These are phyloP conservation scores for Penicillium simplicissimum DNA, from an alignment of 495 filamentous ascomycete species.

Conservation along the genomic window DNA sequence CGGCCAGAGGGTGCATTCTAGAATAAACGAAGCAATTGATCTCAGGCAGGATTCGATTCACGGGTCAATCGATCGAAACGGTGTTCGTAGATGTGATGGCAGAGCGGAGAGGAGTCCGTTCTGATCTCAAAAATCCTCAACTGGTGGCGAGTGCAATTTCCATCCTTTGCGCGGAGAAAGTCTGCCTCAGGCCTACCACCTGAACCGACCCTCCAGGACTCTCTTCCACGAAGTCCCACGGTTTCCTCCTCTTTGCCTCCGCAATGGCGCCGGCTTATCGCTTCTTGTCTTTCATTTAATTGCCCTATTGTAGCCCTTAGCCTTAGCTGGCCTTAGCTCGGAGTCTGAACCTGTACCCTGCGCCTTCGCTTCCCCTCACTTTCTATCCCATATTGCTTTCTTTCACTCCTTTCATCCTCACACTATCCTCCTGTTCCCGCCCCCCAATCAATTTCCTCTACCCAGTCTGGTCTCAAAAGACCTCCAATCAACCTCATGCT, in stretches of 20 bases:
- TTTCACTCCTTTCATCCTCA: slow-evolving; percentile 7
- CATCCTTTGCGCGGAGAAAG: background rate
- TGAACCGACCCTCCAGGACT: background rate
- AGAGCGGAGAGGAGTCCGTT: background rate
- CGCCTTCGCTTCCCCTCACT: slow-evolving; percentile 17
- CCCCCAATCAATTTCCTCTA: background rate
- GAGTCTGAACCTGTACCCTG: background rate
- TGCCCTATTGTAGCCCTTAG: slow-evolving; percentile 1
- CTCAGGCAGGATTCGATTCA: background rate
- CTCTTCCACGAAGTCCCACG: slow-evolving; percentile 8
- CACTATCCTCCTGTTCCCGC: background rate
- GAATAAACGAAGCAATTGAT: background rate
- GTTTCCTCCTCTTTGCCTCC: slow-evolving; percentile 16
- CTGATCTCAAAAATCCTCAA: background rate
- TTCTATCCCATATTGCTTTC: slow-evolving; percentile 7
- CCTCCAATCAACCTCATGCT: slow-evolving; percentile 21
- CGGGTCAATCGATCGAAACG: background rate
- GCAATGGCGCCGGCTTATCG: slow-evolving; percentile 11
- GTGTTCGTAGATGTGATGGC: too few species aligned
- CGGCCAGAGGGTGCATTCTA: background rate
- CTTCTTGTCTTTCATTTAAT: slow-evolving; percentile 20
- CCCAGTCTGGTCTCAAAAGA: slow-evolving; percentile 14
- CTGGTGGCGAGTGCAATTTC: background rate
- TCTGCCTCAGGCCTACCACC: slow-evolving; percentile 17
- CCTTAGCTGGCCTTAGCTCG: background rate